These are phyloP conservation scores for Torrubiella hemipterigena DNA, from an alignment of 2,329 filamentous ascomycete genomes.

Conservation along the genomic window DNA sequence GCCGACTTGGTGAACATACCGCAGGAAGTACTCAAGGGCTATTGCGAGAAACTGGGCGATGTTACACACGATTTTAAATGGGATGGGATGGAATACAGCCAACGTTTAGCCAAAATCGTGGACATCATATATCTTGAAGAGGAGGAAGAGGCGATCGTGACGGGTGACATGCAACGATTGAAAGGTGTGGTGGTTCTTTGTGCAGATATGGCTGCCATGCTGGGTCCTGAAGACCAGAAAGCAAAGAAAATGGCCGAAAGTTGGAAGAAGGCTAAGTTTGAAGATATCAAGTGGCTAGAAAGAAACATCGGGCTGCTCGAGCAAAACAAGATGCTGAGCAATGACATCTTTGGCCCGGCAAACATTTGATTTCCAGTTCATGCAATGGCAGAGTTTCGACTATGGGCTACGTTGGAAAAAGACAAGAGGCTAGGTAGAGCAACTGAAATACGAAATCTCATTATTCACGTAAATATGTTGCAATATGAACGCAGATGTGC, in stretches of 20 bases:
- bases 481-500: no score
- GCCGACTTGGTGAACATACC: slow-evolving; percentile 12
- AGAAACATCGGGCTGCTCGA: slow-evolving; percentile 6
- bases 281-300: slow-evolving; percentile 14
- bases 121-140: slow-evolving; percentile 16
- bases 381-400: no score
- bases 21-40: slow-evolving; percentile 10
- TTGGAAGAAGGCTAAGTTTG: slow-evolving; percentile 14
- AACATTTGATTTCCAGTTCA: no score
- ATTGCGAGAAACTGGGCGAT: no score
- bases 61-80: no score
- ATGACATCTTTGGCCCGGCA: no score
- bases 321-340: no score
- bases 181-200: slow-evolving; percentile 13
- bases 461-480: no score
- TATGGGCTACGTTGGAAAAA: no score
- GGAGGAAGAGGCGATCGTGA: slow-evolving; percentile 13
- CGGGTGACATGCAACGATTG: slow-evolving; percentile 14
- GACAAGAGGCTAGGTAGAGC: no score
- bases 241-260: slow-evolving; percentile 8
- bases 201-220: slow-evolving; percentile 13
- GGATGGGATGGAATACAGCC: slow-evolving; percentile 10
- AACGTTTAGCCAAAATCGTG: slow-evolving; percentile 12
- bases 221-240: slow-evolving; percentile 12
- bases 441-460: no score